Evolutionary conservation across 352 stramenopile genomes (phyloP), one percentile per base, ranked within the genome.

Genomic region (Phytophthora colocasiae): DNA sequence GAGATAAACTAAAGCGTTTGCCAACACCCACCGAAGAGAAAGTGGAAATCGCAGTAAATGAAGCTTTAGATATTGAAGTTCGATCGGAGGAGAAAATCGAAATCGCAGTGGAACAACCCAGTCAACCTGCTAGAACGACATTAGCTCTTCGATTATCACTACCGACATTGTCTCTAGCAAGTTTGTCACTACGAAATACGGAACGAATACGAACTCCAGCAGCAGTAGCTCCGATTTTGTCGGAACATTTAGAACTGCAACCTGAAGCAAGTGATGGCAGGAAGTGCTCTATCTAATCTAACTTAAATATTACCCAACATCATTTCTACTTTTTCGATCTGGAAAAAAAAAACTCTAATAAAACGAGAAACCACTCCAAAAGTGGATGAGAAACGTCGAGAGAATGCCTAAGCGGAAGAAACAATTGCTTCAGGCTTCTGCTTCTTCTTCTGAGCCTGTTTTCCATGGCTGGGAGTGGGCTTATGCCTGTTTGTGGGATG

Each of bases 381-480:
- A 63, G 57, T 61, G 56, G 58, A 66, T 59, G 26, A 17, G 45
- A 58, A 47, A 5, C 38, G 50, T 32, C 44, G 26, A 63, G 22
- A 47, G 39, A 4, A 79, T 74, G 67, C 50, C 62, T 39, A 79
- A 76, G 55, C 57, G 71, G 19, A 36, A 62, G 44, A 67, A 68
- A 32, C 62, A 71, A 27, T 22, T 34, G n/a, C 44, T 58, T 0
- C 52, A 41, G 12, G 39, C 47, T 2, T 41, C 54, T 53, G 43
- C 36, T 36, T 29, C 44, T 32, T 11, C 39, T 3, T 48, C 26
- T 0, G 46, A 58, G 38, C 12, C 32, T 43, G 17, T 52, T 14
- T 14, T 55, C 36, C 57, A 53, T 6, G 72, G 69, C 0, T 88
- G 79, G 79, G 69, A 79, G 8, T 85, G 79, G 79, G 66, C 75